Percentiles rank a stretch among this genome's conserved stretches.
phyloP scores from a whole-genome alignment of 108 stramenopile genomes.

The Halocafeteria seosinensis region DNA sequence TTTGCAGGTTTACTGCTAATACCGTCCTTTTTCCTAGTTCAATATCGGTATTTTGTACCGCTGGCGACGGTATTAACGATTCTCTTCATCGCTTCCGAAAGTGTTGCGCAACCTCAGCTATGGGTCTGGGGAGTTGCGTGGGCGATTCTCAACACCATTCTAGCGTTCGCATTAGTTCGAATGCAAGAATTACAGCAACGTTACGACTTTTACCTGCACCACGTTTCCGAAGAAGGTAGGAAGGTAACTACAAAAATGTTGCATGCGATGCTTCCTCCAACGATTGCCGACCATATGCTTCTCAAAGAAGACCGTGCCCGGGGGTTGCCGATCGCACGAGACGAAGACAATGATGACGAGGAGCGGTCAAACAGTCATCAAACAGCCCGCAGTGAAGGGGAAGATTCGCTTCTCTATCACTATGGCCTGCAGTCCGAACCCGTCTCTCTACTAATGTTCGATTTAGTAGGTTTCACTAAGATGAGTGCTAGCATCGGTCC shows the following conservation, averaged over 20 bases:
- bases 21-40: no score
- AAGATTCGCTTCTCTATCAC: no score
- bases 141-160: background rate
- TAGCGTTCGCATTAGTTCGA: background rate
- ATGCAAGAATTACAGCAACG: background rate
- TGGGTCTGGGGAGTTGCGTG: background rate
- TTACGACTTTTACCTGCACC: background rate
- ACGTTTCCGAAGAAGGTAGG: background rate
- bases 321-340: no score
- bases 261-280: background rate
- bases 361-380: no score
- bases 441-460: constrained; percentile 55
- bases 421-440: background rate
- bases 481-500: constrained; percentile 36
- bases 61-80: no score
- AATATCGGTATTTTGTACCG: no score
- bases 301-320: no score
- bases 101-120: no score
- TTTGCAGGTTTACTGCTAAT: no score
- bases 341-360: no score
- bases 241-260: background rate
- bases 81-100: no score
- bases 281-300: background rate
- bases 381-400: no score
- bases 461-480: constrained; percentile 54